A percentile compares a stretch with the other conserved stretches of the same genome.
These are phyloP conservation scores for Delonix regia DNA, from an alignment of 306 rosid genomes.

Conservation along the genomic window DNA sequence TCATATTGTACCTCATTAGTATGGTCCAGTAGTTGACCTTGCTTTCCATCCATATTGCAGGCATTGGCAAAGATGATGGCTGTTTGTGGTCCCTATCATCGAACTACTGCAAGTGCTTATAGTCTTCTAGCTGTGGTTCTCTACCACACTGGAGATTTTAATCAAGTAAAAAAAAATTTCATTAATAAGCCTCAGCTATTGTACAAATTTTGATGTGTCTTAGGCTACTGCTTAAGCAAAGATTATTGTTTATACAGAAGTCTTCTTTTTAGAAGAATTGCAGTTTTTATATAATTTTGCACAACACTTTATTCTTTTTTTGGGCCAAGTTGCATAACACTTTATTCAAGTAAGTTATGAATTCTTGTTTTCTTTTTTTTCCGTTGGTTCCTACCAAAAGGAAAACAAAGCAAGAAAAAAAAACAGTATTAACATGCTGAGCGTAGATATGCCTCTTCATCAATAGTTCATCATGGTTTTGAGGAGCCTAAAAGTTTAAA, in stretches of 20 bases:
- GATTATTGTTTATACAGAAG: neutral
- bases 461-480: constrained; percentile 4
- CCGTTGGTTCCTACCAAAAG: neutral
- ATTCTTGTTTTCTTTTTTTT: neutral
- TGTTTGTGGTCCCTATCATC: constrained; percentile 95
- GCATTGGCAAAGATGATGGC: constrained; percentile 91
- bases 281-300: neutral
- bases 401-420: neutral
- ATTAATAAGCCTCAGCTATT: constrained; percentile 21
- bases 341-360: constrained; percentile 9
- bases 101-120: constrained; percentile 94
- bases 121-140: constrained; percentile 98
- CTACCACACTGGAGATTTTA: constrained; percentile 96
- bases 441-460: constrained; percentile 16
- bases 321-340: too few relatives aligned
- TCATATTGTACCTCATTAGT: neutral
- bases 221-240: neutral
- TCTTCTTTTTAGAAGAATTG: neutral
- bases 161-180: constrained; percentile 61
- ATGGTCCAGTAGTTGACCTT: constrained; percentile 25
- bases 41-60: constrained; percentile 44
- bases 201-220: constrained; percentile 14
- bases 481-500: constrained; percentile 6
- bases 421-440: neutral
- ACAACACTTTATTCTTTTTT: constrained; percentile 10